phyloP scores from a whole-genome alignment of 345 rosid species.

The Brassica rapa region DNA sequence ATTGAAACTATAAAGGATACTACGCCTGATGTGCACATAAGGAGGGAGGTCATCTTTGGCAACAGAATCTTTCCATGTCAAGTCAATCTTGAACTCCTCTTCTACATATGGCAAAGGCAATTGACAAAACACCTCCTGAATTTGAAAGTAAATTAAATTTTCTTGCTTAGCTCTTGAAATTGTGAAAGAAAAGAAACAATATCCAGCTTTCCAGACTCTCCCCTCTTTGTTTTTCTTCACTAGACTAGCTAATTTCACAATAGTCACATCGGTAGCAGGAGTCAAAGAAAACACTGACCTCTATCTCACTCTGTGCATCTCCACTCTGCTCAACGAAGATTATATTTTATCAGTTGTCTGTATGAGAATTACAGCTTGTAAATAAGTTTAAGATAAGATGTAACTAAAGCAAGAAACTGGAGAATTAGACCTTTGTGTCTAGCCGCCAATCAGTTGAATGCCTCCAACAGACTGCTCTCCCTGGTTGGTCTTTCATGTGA shows the following conservation, averaged over 20 bases:
- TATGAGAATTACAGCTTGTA: constrained; percentile 26
- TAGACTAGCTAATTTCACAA: constrained; percentile 14
- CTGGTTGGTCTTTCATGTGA: constrained; percentile 59
- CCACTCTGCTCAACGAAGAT: constrained; percentile 80
- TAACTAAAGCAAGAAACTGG: constrained; percentile 45
- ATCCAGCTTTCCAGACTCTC: constrained; percentile 13
- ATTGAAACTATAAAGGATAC: constrained; percentile 63
- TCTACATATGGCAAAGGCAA: constrained; percentile 79
- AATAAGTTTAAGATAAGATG: constrained; percentile 8
- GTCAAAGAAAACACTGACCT: constrained; percentile 62
- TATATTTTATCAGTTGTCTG: constrained; percentile 59
- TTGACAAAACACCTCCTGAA: constrained; percentile 71
- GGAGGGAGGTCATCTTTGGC: constrained; percentile 74
- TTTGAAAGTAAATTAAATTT: constrained; percentile 5
- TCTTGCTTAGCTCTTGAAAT: not conserved
- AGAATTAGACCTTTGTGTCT: constrained; percentile 74
- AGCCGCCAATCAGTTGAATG: constrained; percentile 74
- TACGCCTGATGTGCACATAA: constrained; percentile 86
- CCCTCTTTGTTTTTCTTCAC: constrained; percentile 21
- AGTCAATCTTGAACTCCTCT: constrained; percentile 86
- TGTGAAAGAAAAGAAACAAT: not conserved
- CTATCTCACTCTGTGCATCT: constrained; percentile 58
- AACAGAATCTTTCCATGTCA: constrained; percentile 56
- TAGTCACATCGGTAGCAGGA: not conserved
- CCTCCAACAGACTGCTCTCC: constrained; percentile 88